Percentiles rank a stretch among this genome's conserved stretches.
These are phyloP conservation scores for Penicillium coprophilum DNA, from an alignment of 495 filamentous ascomycete species.

Conservation along the genomic window DNA sequence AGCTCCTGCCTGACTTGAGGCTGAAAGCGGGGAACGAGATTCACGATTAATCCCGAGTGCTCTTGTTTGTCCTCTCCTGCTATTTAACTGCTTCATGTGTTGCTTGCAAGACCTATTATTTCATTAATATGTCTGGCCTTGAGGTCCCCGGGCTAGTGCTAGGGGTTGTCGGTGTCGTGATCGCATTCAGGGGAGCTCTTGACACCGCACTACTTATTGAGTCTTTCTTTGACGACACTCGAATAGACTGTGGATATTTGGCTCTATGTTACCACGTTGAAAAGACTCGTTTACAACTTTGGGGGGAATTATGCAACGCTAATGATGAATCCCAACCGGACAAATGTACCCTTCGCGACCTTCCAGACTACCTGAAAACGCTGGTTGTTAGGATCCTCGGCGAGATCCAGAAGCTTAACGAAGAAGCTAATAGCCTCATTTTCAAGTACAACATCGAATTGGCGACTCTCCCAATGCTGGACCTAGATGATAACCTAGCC, in stretches of 20 bases:
- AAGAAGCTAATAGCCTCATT: background rate
- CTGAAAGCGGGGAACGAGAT: background rate
- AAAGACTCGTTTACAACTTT: background rate
- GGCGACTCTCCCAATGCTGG: background rate
- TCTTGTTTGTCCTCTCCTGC: background rate
- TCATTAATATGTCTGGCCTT: background rate
- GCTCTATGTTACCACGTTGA: background rate
- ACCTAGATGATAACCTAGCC: background rate
- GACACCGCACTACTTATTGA: background rate
- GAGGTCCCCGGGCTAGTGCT: background rate
- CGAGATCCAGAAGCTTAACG: background rate
- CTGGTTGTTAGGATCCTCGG: background rate
- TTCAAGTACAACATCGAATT: background rate
- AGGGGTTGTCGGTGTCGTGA: background rate
- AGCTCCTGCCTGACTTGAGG: background rate
- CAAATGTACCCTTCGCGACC: background rate
- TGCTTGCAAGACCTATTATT: background rate
- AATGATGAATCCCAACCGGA: background rate
- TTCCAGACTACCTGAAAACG: background rate
- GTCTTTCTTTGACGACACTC: background rate
- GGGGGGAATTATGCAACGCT: background rate
- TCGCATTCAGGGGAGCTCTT: background rate
- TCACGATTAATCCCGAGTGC: background rate
- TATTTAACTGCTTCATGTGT: background rate
- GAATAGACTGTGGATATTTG: background rate